Evolutionary conservation across 2,329 filamentous ascomycete species (phyloP).

Genomic region (Sphaerostilbella broomeana): DNA sequence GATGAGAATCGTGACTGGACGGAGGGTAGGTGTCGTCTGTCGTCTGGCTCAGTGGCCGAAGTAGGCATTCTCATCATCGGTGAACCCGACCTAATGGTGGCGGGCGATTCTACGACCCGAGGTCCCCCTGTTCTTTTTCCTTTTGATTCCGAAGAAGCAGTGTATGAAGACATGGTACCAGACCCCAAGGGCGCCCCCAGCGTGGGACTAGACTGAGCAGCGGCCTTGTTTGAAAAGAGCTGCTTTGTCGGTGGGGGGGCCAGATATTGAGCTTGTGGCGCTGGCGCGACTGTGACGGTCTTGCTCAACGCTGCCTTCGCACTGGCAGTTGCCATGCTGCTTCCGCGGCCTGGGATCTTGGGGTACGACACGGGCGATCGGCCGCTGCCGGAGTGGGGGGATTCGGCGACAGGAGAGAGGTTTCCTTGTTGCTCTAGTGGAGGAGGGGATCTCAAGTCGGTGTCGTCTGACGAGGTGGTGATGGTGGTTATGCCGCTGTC

Average conservation of each 20-base stretch:
- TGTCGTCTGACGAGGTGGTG: conserved; percentile 25
- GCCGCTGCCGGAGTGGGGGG: conserved; percentile 29
- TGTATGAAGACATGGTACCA: conserved; percentile 10
- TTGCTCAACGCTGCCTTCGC: no score
- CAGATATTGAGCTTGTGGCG: not conserved
- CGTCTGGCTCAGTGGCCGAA: conserved; percentile 27
- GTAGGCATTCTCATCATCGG: conserved; percentile 33
- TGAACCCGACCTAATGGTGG: conserved; percentile 21
- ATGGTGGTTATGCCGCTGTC: conserved; percentile 30
- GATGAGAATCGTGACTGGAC: no score
- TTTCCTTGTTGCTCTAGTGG: conserved; percentile 22
- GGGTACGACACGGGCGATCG: conserved; percentile 29
- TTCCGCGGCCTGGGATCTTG: conserved; percentile 22
- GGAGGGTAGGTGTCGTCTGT: conserved; percentile 13
- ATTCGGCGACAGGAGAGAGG: conserved; percentile 45
- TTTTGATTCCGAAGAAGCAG: not conserved
- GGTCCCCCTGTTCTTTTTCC: conserved; percentile 4
- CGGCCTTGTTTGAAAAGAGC: not conserved
- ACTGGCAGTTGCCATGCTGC: no score
- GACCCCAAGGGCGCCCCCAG: conserved; percentile 24
- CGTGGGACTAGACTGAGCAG: conserved; percentile 20
- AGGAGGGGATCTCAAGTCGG: conserved; percentile 6
- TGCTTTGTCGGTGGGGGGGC: not conserved
- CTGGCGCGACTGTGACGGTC: no score
- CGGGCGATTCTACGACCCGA: conserved; percentile 12